Evolutionary conservation across 73 alveolate genomes (phyloP), one percentile per base, ranked within the genome.

Genomic region (Urostyla sp.): DNA sequence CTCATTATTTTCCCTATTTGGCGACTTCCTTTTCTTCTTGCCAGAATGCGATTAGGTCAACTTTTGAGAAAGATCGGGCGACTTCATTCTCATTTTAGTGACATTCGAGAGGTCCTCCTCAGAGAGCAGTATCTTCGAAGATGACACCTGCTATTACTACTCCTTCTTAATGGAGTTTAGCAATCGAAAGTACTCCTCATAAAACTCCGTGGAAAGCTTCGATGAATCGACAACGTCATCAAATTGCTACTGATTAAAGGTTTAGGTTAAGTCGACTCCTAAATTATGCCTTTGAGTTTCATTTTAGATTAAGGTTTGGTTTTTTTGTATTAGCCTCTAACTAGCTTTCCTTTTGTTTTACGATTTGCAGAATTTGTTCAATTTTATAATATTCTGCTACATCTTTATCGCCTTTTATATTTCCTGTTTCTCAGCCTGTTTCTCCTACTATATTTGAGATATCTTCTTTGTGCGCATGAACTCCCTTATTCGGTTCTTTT

Each of bases 161-260:
- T 75, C 87, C 21, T 75, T 53, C 28, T 75, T 75, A 15, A 75
- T 54, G 26, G 87, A 75, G 31, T 75, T 75, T 40, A 75, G 32
- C 18, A 75, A 51, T 18, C 74, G 13, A 40, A 26, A 56, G 38
- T 75, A 75, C 26, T 75, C 87, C 34, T 50, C 78, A 26, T 75
- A 75, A 40, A 75, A 75, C 59, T 75, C 87, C 5, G 87, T 75
- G 16, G 87, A 75, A 35, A 75, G 37, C 27, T 69, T 2, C 26
- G 72, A 46, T 52, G 72, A 46, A 16, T 69, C 83, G 5, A 16
- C 66, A 15, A 46, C 54, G 11, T 20, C 30, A 46, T 69, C 36
- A 3, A 63, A n/a, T 10, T 63, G 26, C 8, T n/a, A n/a, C n/a
- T n/a, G n/a, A n/a, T n/a, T n/a, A n/a, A n/a, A n/a, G n/a, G n/a